Evolutionary conservation across 768 basidiomycete species (phyloP).

Genomic region (Kwoniella sp.): DNA sequence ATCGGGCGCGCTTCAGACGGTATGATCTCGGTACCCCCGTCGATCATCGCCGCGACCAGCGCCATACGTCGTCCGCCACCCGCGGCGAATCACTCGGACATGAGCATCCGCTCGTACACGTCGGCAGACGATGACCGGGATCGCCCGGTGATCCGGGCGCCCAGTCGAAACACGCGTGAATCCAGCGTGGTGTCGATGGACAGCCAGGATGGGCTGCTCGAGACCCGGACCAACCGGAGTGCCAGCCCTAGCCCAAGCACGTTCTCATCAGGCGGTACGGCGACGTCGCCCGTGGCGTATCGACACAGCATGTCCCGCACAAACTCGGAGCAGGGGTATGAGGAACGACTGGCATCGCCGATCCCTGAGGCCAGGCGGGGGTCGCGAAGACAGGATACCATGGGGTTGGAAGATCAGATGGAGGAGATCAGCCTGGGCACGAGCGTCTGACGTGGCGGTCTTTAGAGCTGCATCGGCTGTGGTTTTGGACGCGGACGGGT

Average conservation of each 20-base stretch:
- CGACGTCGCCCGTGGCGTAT: slow-evolving; percentile 1
- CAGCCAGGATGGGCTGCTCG: slow-evolving; percentile 29
- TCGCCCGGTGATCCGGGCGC: slow-evolving; percentile 8
- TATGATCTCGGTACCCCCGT: slow-evolving; percentile 12
- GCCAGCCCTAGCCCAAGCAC: not conserved
- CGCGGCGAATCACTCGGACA: slow-evolving; percentile 14
- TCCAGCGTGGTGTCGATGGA: slow-evolving; percentile 24
- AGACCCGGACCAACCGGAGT: slow-evolving; percentile 1
- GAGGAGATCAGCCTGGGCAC: slow-evolving; percentile 33
- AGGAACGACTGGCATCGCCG: slow-evolving; percentile 1
- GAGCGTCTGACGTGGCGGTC: too few species aligned
- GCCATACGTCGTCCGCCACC: slow-evolving; percentile 29
- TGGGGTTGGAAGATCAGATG: slow-evolving; percentile 33
- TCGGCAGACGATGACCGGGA: slow-evolving; percentile 28
- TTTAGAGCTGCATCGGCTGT: too few species aligned
- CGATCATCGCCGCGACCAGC: slow-evolving; percentile 24
- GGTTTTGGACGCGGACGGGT: too few species aligned
- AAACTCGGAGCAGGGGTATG: not conserved
- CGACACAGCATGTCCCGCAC: slow-evolving; percentile 2
- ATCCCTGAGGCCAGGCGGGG: not conserved
- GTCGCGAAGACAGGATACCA: not conserved
- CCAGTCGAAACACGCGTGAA: slow-evolving; percentile 22
- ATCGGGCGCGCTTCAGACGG: slow-evolving; percentile 3
- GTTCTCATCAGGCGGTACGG: not conserved
- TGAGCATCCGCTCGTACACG: slow-evolving; percentile 1